These are phyloP conservation scores for Periglandula ipomoeae DNA, from an alignment of 2,329 filamentous ascomycete genomes.

Conservation along the genomic window DNA sequence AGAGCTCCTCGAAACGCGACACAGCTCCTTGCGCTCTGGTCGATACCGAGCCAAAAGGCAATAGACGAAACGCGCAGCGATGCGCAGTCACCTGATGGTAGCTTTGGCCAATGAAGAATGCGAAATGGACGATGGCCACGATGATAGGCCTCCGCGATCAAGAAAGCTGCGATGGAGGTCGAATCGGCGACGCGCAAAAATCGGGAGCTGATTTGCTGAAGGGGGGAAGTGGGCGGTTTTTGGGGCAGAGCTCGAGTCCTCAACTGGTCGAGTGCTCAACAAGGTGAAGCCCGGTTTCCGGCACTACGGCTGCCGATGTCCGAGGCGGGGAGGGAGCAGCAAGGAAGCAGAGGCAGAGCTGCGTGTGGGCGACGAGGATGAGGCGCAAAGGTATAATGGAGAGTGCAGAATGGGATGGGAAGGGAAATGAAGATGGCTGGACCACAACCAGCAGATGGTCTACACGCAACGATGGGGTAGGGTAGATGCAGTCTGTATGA, in stretches of 20 bases:
- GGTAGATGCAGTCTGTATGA: too few relatives aligned
- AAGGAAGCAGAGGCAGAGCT: not conserved
- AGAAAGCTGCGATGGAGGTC: conserved; percentile 26
- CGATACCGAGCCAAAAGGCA: conserved; percentile 17
- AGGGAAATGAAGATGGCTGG: conserved; percentile 1
- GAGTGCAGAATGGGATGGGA: not conserved
- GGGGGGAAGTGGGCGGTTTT: conserved; percentile 13
- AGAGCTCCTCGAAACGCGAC: conserved; percentile 8
- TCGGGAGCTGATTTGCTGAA: conserved; percentile 43
- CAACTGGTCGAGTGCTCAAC: conserved; percentile 4
- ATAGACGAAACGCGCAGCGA: conserved; percentile 9
- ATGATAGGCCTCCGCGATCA: conserved; percentile 43
- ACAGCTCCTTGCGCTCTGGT: conserved; percentile 14
- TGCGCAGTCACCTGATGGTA: conserved; percentile 42
- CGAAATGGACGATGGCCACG: conserved; percentile 32
- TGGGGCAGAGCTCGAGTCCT: conserved; percentile 8
- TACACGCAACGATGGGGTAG: not conserved
- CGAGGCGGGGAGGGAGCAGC: conserved; percentile 5
- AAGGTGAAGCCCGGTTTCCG: conserved; percentile 7
- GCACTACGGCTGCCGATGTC: conserved; percentile 9
- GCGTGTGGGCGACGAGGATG: not conserved
- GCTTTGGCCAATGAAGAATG: conserved; percentile 36
- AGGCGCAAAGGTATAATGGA: not conserved
- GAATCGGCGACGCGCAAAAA: conserved; percentile 23
- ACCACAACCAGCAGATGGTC: not conserved